Percentiles rank a stretch among this genome's conserved stretches.
Conservation (phyloP, 2,329 filamentous ascomycete genomes). For the Alternaria sp. region DNA sequence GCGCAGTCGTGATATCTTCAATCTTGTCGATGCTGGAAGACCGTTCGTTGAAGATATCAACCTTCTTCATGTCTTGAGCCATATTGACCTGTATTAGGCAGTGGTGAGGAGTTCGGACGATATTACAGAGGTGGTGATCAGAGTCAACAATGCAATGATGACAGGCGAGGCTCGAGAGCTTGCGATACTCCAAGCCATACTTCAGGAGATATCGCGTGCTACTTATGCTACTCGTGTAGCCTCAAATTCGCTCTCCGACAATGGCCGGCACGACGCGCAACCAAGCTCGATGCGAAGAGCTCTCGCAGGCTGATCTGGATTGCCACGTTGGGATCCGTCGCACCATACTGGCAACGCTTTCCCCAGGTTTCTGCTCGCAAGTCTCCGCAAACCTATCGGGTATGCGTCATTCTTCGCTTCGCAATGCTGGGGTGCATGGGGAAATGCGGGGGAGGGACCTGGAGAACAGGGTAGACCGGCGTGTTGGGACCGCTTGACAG, state of each 20-base stretch:
- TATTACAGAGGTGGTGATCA: background rate
- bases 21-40: conserved; percentile 23
- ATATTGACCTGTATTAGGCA: background rate
- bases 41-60: conserved; percentile 10
- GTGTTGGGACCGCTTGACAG: background rate
- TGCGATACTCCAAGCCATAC: background rate
- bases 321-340: background rate
- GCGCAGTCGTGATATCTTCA: conserved; percentile 25
- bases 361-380: background rate
- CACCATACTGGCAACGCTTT: background rate
- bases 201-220: background rate
- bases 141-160: background rate
- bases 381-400: background rate
- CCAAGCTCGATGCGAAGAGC: background rate
- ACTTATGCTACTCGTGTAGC: background rate
- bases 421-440: background rate
- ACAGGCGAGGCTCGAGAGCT: background rate
- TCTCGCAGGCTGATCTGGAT: background rate
- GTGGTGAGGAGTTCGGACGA: background rate
- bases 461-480: background rate
- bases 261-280: background rate
- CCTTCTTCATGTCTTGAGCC: conserved; percentile 14
- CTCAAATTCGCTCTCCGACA: background rate
- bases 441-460: background rate
- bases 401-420: background rate